Base-by-base conservation (phyloP, 495 filamentous ascomycete species). In the Aspergillus sclerotioniger region DNA sequence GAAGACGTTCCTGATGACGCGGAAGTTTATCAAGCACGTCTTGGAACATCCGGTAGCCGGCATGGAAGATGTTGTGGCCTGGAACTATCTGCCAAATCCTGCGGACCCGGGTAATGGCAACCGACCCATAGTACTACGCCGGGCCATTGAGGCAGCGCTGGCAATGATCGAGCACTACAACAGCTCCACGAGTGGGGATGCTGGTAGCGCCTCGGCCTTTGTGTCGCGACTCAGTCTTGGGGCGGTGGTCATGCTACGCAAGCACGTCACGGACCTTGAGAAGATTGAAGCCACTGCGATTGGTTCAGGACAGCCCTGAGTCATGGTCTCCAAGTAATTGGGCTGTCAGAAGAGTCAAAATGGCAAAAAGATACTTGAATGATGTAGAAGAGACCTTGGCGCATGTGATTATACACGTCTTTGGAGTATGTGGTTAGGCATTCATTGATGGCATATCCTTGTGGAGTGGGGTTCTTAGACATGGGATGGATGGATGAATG, bases 1-100 rank as follows among this genome's bases (percentile, higher is more conserved):
- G 59, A 81, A 77, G 52, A 71, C 80, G 5, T 85, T 81, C 47
- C 73, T 86, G 31, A 64, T 81, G 51, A 68, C 84, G 0, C 71
- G 81, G 7, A 72, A 56, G 10, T 86, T 86, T 58, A 80, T 86
- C 39, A 69, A 72, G 28, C 73, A 75, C 54, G 81, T 77, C 8
- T 61, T 86, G 8, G 57, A 67, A 21, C 44, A 69, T n/a, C 69
- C 71, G 7, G 66, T 78, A 6, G 28, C 60, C 6, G 80, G 79
- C 2, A 71, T 85, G 10, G 74, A 72, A 37, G 70, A 80, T 37
- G 72, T 82, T 46, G 63, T 85, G n/a, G 53, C 63, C 1, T 84
- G 76, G 75, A 55, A 83, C 8, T 86, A 86, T 54, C 58, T 78
- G n/a, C 66, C 73, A 3, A 66, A 51, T 25, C 56, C 46, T 1